Percentiles rank a stretch among this genome's conserved stretches.
phyloP scores from a whole-genome alignment of 805 yeast genomes.

The Pichia exigua region DNA sequence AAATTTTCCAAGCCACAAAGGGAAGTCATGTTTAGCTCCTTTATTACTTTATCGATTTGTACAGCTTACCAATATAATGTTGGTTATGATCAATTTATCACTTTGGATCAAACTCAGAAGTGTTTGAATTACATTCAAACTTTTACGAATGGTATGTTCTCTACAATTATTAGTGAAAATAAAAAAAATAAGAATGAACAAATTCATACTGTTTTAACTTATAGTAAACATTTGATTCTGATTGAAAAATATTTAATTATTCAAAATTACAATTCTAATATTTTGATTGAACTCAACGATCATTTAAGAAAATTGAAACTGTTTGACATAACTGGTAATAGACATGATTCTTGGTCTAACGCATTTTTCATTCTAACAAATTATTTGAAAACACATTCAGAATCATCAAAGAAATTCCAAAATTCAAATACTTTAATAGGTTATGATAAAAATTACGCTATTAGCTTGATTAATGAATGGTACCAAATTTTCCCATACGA shows the following conservation, averaged over 20 bases:
- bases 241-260: not conserved
- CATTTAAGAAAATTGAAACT: not conserved
- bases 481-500: constrained; percentile 5
- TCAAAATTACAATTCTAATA: not conserved
- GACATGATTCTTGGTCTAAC: not conserved
- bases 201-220: not conserved
- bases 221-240: not conserved
- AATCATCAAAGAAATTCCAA: not conserved
- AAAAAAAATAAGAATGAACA: not conserved
- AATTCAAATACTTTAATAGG: constrained; percentile 1
- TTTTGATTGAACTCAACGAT: not conserved
- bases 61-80: constrained; percentile 2
- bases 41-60: not conserved
- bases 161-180: constrained; percentile 3
- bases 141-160: constrained; percentile 2
- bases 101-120: not conserved
- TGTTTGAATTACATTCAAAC: constrained; percentile 2
- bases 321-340: not conserved
- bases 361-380: not conserved
- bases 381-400: constrained; percentile 1
- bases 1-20: not conserved
- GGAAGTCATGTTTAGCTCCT: not conserved
- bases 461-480: constrained; percentile 5
- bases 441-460: constrained; percentile 1
- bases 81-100: not conserved